Conservation (phyloP, 768 basidiomycete genomes). For the Boletus barrowsii region DNA sequence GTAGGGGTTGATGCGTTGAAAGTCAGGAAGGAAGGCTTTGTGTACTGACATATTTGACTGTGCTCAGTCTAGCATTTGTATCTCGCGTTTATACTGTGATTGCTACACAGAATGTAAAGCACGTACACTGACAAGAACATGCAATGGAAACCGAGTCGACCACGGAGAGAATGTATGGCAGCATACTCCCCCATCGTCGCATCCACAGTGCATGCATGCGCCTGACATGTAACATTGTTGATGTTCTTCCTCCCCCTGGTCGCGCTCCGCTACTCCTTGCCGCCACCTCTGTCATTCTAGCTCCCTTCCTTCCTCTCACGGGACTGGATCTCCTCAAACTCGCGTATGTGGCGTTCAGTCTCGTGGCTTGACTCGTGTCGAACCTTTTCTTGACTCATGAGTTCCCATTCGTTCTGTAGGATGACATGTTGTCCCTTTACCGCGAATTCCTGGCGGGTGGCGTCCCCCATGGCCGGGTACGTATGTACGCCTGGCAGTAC, state of each 20-base stretch:
- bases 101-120: background rate
- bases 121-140: background rate
- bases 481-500: background rate
- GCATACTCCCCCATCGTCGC: conserved; percentile 23
- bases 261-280: conserved; percentile 16
- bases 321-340: conserved; percentile 5
- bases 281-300: conserved; percentile 6
- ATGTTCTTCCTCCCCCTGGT: conserved; percentile 24
- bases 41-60: conserved; percentile 31
- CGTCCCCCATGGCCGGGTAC: background rate
- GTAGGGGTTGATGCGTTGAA: conserved; percentile 33
- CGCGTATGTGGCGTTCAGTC: background rate
- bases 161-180: too few species aligned
- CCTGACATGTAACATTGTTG: conserved; percentile 19
- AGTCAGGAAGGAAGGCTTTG: conserved; percentile 42
- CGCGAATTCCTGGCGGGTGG: background rate
- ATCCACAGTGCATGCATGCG: conserved; percentile 25
- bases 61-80: too few species aligned
- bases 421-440: background rate
- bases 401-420: background rate
- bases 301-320: background rate
- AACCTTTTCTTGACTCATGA: background rate
- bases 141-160: background rate
- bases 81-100: background rate
- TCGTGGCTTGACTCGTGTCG: conserved; percentile 6